Percentiles rank a stretch among this genome's conserved stretches.
Conservation (phyloP, 179 eudicot species). For the Nepenthes alata region DNA sequence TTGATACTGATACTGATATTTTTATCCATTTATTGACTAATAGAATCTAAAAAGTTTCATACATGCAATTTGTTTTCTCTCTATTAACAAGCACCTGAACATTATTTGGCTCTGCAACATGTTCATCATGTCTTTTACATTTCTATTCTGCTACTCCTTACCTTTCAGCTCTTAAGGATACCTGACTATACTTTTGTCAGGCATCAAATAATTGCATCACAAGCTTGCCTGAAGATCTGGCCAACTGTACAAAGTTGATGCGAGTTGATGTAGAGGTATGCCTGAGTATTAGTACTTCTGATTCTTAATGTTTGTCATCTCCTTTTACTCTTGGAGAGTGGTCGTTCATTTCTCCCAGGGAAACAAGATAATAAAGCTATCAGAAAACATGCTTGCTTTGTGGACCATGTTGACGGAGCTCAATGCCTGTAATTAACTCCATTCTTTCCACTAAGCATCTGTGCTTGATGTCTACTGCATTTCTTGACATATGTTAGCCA, state of each 20-base stretch:
- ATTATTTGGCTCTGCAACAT: too few relatives aligned
- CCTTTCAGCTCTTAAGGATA: not conserved
- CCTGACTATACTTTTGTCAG: slow-evolving; percentile 21
- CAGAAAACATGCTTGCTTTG: slow-evolving; percentile 54
- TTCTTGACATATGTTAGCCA: not conserved
- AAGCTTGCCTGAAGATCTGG: slow-evolving; percentile 72
- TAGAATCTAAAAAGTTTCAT: too few relatives aligned
- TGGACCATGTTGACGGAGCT: slow-evolving; percentile 79
- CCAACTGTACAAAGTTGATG: slow-evolving; percentile 47
- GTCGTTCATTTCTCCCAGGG: slow-evolving; percentile 41
- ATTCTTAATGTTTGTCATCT: not conserved
- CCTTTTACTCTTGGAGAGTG: slow-evolving; percentile 3
- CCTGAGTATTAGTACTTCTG: not conserved
- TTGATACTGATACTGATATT: too few relatives aligned
- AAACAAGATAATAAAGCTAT: slow-evolving; percentile 54
- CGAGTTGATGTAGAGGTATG: slow-evolving; percentile 85
- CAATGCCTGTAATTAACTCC: slow-evolving; percentile 57
- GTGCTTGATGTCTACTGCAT: too few relatives aligned
- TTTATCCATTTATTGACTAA: too few relatives aligned
- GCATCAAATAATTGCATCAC: slow-evolving; percentile 70
- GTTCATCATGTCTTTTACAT: too few relatives aligned
- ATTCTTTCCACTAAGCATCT: slow-evolving; percentile 1
- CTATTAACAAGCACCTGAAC: not conserved
- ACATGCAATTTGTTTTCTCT: not conserved
- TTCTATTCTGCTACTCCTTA: not conserved